Base-by-base conservation (phyloP, 2,329 filamentous ascomycete genomes). In the Keithomyces neogunnii region DNA sequence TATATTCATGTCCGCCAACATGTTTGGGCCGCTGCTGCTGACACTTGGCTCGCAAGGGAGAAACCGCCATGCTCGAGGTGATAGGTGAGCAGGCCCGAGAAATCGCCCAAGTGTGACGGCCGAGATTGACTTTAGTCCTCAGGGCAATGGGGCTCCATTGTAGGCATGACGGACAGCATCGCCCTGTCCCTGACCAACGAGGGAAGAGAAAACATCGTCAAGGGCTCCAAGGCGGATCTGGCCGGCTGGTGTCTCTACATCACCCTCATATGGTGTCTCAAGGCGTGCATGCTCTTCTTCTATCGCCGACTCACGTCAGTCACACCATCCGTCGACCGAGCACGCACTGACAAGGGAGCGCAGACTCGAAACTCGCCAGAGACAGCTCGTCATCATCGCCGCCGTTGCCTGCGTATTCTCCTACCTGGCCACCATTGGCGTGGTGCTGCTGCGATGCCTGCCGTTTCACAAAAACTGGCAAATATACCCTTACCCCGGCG, bases 201-300 rank as follows among this genome's bases (percentile, higher is more conserved):
- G 2, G 31, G 59, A 33, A 56, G 52, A 40, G 32, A 38, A 10
- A 40, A 51, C n/a, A 60, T 60, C 4, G 54, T 58, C 11, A 49
- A 53, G 26, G 59, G 59, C 11, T 49, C 56, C 33, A 60, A 61
- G 30, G 55, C 43, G 10, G 53, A 53, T 49, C 53, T 62, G 47
- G 60, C 64, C 1, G 66, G 66, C 4, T 71, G 68, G 69, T 58
- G 59, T 19, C 59, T 63, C 40, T 71, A 71, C 53, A 59, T 66
- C 5, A 63, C 64, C 1, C 56, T 71, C 28, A 68, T 71, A 8
- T 71, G 69, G 69, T 59, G 63, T 54, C 54, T 71, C 29, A 71
- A 71, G 53, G 63, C 61, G 2, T 69, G 66, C 57, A 67, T 69
- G 58, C 52, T 70, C 42, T 70, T 66, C 54, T 68, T 70, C 53